A percentile compares a stretch with the other conserved stretches of the same genome.
Conservation (phyloP, 1,139 yeast genomes). For the Scheffersomyces stambukii region DNA sequence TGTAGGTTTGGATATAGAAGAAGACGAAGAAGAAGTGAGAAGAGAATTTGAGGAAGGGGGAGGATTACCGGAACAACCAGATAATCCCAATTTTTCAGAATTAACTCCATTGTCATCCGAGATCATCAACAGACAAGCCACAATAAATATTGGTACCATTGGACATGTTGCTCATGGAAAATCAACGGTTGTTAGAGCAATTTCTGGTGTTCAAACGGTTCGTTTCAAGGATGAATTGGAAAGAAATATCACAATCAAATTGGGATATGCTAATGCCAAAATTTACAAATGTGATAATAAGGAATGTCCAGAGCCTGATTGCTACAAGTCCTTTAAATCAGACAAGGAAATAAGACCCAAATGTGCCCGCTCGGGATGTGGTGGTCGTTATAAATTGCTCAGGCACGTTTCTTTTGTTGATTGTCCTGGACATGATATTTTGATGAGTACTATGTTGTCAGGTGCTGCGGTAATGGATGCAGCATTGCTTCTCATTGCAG, state of each 20-base stretch:
- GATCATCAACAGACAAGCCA: slow-evolving; percentile 97
- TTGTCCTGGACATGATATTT: slow-evolving; percentile 99
- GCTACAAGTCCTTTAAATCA: slow-evolving; percentile 90
- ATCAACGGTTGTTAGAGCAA: slow-evolving; percentile 97
- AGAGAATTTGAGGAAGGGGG: slow-evolving; percentile 97
- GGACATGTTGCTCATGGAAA: slow-evolving; percentile 98
- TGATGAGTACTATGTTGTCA: slow-evolving; percentile 99
- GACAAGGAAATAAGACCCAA: slow-evolving; percentile 93
- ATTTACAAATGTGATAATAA: slow-evolving; percentile 90
- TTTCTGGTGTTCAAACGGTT: slow-evolving; percentile 97
- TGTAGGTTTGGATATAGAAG: slow-evolving; percentile 68
- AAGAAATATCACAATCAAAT: slow-evolving; percentile 96
- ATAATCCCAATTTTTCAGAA: slow-evolving; percentile 71
- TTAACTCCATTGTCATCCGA: slow-evolving; percentile 90
- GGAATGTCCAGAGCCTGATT: slow-evolving; percentile 88
- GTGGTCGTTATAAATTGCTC: slow-evolving; percentile 79
- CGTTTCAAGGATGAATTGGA: slow-evolving; percentile 98
- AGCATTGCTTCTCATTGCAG: slow-evolving; percentile 91
- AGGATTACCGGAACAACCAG: slow-evolving; percentile 95
- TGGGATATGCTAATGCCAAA: slow-evolving; percentile 98
- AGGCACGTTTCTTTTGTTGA: slow-evolving; percentile 99
- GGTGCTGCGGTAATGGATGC: slow-evolving; percentile 99
- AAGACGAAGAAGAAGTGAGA: slow-evolving; percentile 56
- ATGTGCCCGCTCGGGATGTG: slow-evolving; percentile 80
- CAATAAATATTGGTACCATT: slow-evolving; percentile 97